Percentiles rank a stretch among this genome's conserved stretches.
Evolutionary conservation across 2,329 filamentous ascomycete species (phyloP).

Genomic region (Trichophyton verrucosum): DNA sequence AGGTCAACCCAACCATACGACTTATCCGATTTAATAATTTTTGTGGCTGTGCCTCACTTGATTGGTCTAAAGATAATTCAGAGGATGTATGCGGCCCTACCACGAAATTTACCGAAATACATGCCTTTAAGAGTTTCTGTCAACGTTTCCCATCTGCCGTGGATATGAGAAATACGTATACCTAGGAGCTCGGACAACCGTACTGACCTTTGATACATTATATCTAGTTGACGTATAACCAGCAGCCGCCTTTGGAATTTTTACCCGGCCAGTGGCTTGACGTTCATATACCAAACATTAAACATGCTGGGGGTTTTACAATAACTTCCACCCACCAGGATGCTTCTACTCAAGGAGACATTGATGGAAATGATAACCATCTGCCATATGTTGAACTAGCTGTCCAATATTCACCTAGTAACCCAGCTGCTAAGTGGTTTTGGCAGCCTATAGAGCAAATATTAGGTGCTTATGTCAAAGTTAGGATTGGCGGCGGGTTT

Average conservation of each 20-base stretch:
- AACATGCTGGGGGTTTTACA: constrained; percentile 72
- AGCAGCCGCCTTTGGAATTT: constrained; percentile 44
- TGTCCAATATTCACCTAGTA: constrained; percentile 57
- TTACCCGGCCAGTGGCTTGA: constrained; percentile 82
- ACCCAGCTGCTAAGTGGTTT: constrained; percentile 64
- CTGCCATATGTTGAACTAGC: constrained; percentile 53
- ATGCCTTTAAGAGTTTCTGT: neutral
- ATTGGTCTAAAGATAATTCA: neutral
- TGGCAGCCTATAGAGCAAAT: constrained; percentile 50
- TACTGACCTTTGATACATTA: neutral
- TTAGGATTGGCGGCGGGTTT: constrained; percentile 72
- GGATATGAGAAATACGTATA: neutral
- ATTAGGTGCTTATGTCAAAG: constrained; percentile 44
- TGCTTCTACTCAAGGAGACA: constrained; percentile 26
- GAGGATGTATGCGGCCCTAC: neutral
- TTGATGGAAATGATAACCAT: neutral
- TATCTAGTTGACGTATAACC: neutral
- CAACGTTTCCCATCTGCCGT: neutral
- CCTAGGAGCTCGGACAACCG: neutral
- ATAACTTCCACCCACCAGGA: constrained; percentile 62
- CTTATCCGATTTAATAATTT: constrained; percentile 54
- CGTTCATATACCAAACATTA: constrained; percentile 56
- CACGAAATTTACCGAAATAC: neutral
- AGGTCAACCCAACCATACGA: constrained; percentile 55
- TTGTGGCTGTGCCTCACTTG: neutral